Percentiles rank a stretch among this genome's conserved stretches.
Evolutionary conservation across 2,329 filamentous ascomycete species (phyloP).

Genomic region (Beauveria pseudobassiana): DNA sequence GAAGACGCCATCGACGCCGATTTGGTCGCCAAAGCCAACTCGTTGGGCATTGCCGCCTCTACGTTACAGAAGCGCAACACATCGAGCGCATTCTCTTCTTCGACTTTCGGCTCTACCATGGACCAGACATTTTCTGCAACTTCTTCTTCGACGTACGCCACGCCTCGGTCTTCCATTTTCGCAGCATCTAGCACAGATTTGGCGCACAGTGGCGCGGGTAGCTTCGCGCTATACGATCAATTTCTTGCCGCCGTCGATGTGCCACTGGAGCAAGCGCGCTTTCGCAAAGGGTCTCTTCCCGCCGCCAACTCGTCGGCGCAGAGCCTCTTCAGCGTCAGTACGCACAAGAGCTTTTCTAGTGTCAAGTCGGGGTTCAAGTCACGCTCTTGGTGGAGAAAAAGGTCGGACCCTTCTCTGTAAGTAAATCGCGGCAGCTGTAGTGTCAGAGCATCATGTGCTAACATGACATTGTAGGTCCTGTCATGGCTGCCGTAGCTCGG

Average conservation of each 20-base stretch:
- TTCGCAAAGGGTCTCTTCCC: slow-evolving; percentile 26
- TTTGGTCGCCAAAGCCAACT: slow-evolving; percentile 27
- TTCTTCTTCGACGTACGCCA: slow-evolving; percentile 34
- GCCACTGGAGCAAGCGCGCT: slow-evolving; percentile 35
- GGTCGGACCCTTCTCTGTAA: slow-evolving; percentile 22
- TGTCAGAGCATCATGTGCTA: background rate
- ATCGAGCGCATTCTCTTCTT: slow-evolving; percentile 35
- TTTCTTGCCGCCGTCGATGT: slow-evolving; percentile 40
- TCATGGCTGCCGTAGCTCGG: slow-evolving; percentile 48
- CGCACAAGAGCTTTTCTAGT: slow-evolving; percentile 36
- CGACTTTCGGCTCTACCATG: slow-evolving; percentile 32
- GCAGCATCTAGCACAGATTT: slow-evolving; percentile 18
- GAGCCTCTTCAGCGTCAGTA: slow-evolving; percentile 38
- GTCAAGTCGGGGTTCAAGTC: slow-evolving; percentile 38
- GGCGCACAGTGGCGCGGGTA: background rate
- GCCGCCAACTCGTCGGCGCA: slow-evolving; percentile 25
- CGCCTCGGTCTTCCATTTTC: slow-evolving; percentile 35
- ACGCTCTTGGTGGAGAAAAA: slow-evolving; percentile 36
- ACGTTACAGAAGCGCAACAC: slow-evolving; percentile 28
- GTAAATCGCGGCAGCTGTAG: slow-evolving; percentile 20
- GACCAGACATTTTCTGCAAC: slow-evolving; percentile 38
- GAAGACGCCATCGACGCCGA: slow-evolving; percentile 34
- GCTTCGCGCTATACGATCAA: slow-evolving; percentile 44
- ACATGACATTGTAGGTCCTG: slow-evolving; percentile 37
- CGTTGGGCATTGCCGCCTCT: slow-evolving; percentile 26